Evolutionary conservation across 768 basidiomycete species (phyloP).

Genomic region (Cyclocybe aegerita): DNA sequence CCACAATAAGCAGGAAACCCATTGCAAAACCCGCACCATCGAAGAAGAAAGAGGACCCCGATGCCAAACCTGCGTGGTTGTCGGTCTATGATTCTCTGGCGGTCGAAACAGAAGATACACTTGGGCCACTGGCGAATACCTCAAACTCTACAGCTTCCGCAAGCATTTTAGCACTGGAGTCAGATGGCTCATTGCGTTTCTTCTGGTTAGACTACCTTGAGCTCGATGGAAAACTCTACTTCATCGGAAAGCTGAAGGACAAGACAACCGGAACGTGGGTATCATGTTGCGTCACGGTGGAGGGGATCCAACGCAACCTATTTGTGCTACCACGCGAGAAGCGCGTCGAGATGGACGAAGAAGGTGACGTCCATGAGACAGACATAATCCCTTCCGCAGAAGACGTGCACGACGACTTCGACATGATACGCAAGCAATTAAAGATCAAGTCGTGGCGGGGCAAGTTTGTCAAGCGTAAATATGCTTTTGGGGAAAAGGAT

Average conservation of each 20-base stretch:
- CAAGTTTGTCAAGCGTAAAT: slow-evolving; percentile 86
- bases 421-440: slow-evolving; percentile 67
- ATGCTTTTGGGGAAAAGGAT: slow-evolving; percentile 86
- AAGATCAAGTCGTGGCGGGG: slow-evolving; percentile 76
- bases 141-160: slow-evolving; percentile 32
- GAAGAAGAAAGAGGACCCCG: slow-evolving; percentile 43
- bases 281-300: slow-evolving; percentile 85
- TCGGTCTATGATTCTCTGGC: slow-evolving; percentile 72
- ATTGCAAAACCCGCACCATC: slow-evolving; percentile 7
- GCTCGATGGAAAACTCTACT: slow-evolving; percentile 78
- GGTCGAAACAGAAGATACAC: slow-evolving; percentile 57
- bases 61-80: slow-evolving; percentile 62
- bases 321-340: slow-evolving; percentile 81
- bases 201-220: slow-evolving; percentile 98
- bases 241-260: slow-evolving; percentile 91
- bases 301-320: slow-evolving; percentile 85
- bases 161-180: slow-evolving; percentile 65
- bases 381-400: slow-evolving; percentile 68
- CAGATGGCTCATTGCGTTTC: slow-evolving; percentile 84
- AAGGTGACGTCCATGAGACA: slow-evolving; percentile 64
- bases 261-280: slow-evolving; percentile 66
- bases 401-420: slow-evolving; percentile 84
- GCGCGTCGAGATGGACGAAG: slow-evolving; percentile 55
- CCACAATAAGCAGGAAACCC: slow-evolving; percentile 23
- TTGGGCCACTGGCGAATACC: slow-evolving; percentile 45